Base-by-base conservation (phyloP, 2,329 filamentous ascomycete genomes). In the Botrytis cinerea region DNA sequence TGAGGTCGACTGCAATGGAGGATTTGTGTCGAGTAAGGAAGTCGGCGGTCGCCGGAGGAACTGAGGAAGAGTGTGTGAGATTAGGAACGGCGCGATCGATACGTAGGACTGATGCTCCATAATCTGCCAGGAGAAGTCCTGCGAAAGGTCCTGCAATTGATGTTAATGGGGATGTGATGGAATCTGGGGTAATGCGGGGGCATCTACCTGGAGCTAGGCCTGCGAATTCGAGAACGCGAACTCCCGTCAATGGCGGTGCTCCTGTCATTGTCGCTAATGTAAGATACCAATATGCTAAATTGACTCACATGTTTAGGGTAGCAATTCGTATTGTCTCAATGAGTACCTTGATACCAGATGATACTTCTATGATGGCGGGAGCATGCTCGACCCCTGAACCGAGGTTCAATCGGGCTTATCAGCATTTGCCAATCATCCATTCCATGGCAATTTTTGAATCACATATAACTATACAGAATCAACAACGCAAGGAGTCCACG, bases 51-150 rank as follows among this genome's bases (percentile, higher is more conserved):
- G 87, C 82, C n/a, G 85, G 82, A 22, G 84, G 79, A 43, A 83
- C 77, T 72, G 84, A 81, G 25, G 82, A 76, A 66, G 82, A 77
- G 75, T 84, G 85, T 71, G 81, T 84, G 71, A 77, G 76, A 80
- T 82, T 83, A 80, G 78, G 85, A 83, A 79, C 86, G 57, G 86
- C 82, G 45, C 90, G 92, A 85, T 98, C 95, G 82, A 98, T 87
- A 79, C 95, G 94, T 25, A 98, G 87, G 78, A 98, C 93, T 9
- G 90, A 90, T 71, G 95, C 95, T 79, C 95, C 95, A 77, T 94
- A 93, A 83, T 98, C 95, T 78, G 95, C 91, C 75, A 98, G 91
- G 69, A 97, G 89, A 80, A 98, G 89, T 78, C 94, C 94, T 68
- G 94, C 92, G 82, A 96, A 98, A 61, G 95, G 95, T 40, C 92